A percentile compares a stretch with the other conserved stretches of the same genome.
Evolutionary conservation across 2,329 filamentous ascomycete genomes (phyloP).

Genomic region (Blastomyces percursus): DNA sequence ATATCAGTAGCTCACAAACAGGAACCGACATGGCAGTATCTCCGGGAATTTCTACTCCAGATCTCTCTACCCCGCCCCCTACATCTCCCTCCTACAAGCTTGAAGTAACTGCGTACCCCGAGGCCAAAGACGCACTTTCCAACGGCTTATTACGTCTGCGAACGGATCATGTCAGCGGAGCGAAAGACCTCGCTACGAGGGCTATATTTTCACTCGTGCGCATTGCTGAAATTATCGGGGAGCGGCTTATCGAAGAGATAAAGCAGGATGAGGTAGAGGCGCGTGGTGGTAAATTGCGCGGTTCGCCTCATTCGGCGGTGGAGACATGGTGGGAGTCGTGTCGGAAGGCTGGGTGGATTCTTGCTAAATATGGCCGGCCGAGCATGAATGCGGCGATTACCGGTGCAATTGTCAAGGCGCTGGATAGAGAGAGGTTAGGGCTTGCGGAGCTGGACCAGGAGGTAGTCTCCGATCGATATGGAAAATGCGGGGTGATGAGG

Average conservation of each 20-base stretch:
- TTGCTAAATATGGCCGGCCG: slow-evolving; percentile 55
- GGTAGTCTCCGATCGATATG: background rate
- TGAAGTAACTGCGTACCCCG: slow-evolving; percentile 1
- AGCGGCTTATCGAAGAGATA: slow-evolving; percentile 16
- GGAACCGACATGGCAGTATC: background rate
- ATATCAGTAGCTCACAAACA: background rate
- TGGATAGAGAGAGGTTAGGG: slow-evolving; percentile 29
- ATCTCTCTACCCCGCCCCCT: background rate
- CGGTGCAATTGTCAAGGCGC: slow-evolving; percentile 37
- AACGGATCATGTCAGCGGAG: slow-evolving; percentile 49
- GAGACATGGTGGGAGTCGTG: slow-evolving; percentile 46
- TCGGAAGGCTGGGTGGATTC: slow-evolving; percentile 50
- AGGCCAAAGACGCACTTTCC: slow-evolving; percentile 38
- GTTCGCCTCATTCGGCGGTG: slow-evolving; percentile 3
- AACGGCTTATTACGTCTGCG: slow-evolving; percentile 41
- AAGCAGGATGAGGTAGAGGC: slow-evolving; percentile 14
- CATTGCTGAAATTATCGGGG: slow-evolving; percentile 31
- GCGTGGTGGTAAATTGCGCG: slow-evolving; percentile 1
- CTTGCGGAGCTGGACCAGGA: background rate
- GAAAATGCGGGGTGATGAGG: background rate
- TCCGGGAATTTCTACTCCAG: background rate
- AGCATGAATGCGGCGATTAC: slow-evolving; percentile 55
- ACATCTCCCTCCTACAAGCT: background rate
- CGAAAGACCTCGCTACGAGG: slow-evolving; percentile 46
- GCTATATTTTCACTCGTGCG: slow-evolving; percentile 43